phyloP scores from a whole-genome alignment of 176 grass and related monocot genomes.

The Tillandsia leiboldiana region DNA sequence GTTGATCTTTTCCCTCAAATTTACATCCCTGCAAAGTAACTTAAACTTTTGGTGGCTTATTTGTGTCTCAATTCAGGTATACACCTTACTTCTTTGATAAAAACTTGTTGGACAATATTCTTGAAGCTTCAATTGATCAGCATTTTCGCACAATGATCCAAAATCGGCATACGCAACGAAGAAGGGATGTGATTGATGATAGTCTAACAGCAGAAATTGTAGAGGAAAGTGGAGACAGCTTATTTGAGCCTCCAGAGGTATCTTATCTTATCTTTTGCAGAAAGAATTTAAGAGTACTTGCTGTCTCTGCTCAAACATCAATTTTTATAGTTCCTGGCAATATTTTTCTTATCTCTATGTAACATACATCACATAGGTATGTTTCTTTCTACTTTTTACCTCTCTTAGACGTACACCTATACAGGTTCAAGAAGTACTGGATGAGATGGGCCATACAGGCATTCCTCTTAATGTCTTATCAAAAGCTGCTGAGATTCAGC shows the following conservation, averaged over 20 bases:
- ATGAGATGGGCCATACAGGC: conserved; percentile 82
- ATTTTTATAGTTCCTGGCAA: background rate
- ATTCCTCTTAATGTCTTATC: conserved; percentile 76
- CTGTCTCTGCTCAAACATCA: background rate
- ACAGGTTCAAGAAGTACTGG: conserved; percentile 88
- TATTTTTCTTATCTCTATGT: background rate
- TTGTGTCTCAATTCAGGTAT: conserved; percentile 49
- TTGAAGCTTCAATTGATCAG: conserved; percentile 89
- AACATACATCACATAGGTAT: background rate
- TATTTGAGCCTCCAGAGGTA: conserved; percentile 94
- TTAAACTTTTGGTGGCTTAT: background rate
- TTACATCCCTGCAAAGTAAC: background rate
- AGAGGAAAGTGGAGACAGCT: conserved; percentile 66
- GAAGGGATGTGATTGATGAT: conserved; percentile 63
- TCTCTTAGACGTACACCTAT: background rate
- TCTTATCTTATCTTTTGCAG: background rate
- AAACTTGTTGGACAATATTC: conserved; percentile 87
- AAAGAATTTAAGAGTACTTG: no score
- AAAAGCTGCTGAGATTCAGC: conserved; percentile 74
- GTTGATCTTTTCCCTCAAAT: background rate
- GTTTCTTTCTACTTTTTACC: background rate
- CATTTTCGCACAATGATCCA: conserved; percentile 87
- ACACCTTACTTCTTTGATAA: conserved; percentile 98
- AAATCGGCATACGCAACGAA: conserved; percentile 48
- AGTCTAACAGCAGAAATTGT: conserved; percentile 68